These are phyloP conservation scores for Laguncularia racemosa DNA, from an alignment of 345 rosid species.

Conservation along the genomic window DNA sequence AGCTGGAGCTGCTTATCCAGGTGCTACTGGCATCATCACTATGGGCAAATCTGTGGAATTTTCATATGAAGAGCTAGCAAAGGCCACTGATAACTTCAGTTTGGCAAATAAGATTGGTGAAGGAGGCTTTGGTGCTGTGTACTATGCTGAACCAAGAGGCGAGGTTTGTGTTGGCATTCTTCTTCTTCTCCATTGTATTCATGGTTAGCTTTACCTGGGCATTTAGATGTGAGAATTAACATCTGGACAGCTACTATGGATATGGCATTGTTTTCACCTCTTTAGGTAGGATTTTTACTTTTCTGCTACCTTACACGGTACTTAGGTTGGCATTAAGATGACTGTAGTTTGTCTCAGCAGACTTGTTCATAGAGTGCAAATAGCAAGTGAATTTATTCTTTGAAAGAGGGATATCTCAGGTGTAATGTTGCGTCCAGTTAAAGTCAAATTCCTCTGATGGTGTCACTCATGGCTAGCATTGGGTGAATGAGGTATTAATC, in stretches of 20 bases:
- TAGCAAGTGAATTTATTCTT: too few species aligned
- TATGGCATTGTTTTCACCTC: too few species aligned
- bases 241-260: neutral
- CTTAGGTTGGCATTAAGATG: too few species aligned
- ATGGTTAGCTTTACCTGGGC: neutral
- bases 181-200: neutral
- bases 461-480: too few species aligned
- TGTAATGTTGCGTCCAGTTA: too few species aligned
- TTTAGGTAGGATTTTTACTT: too few species aligned
- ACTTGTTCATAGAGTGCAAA: too few species aligned
- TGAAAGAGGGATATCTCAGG: too few species aligned
- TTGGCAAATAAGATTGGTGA: constrained; percentile 79
- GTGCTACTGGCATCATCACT: constrained; percentile 52
- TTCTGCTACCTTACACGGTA: too few species aligned
- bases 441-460: too few species aligned
- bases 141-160: constrained; percentile 87
- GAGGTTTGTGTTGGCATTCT: constrained; percentile 42
- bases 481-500: too few species aligned
- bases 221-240: neutral
- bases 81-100: constrained; percentile 79
- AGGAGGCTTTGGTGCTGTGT: constrained; percentile 94
- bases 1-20: constrained; percentile 25
- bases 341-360: too few species aligned
- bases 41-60: constrained; percentile 87
- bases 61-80: constrained; percentile 84